Evolutionary conservation across 2,329 filamentous ascomycete genomes (phyloP).

Genomic region (Acarospora socialis): DNA sequence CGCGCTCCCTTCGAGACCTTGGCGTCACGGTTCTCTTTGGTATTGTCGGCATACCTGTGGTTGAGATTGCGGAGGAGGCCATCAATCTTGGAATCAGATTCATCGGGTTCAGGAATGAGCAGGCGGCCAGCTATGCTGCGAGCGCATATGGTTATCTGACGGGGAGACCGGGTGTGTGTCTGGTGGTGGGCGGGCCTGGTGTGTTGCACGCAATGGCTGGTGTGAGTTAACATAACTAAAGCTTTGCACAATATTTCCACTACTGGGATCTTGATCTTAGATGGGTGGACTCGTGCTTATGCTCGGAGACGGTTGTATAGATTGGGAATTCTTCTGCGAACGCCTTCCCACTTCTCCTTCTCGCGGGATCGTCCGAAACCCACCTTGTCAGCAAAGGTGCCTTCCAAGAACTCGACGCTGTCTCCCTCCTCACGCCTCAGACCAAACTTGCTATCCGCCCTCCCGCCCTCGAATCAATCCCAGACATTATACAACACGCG

Average conservation of each 20-base stretch:
- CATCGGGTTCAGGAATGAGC: conserved; percentile 45
- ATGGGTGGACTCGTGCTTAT: not conserved
- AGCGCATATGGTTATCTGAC: conserved; percentile 45
- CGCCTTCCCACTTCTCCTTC: conserved; percentile 39
- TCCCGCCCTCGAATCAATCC: conserved; percentile 31
- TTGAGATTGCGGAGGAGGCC: conserved; percentile 43
- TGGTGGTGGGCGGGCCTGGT: conserved; percentile 45
- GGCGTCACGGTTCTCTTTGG: conserved; percentile 39
- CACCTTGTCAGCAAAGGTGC: conserved; percentile 37
- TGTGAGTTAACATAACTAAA: conserved; percentile 24
- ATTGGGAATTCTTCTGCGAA: conserved; percentile 40
- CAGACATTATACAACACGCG: conserved; percentile 34
- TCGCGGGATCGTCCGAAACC: conserved; percentile 40
- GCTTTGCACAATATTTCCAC: conserved; percentile 7
- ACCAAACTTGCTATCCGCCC: conserved; percentile 38
- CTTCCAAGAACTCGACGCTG: conserved; percentile 44
- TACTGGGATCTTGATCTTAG: conserved; percentile 5
- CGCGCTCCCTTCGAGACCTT: conserved; percentile 33
- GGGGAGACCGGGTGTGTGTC: conserved; percentile 40
- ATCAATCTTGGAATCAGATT: conserved; percentile 43
- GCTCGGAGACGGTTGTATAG: conserved; percentile 11
- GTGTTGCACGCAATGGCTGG: conserved; percentile 45
- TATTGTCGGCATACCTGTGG: conserved; percentile 40
- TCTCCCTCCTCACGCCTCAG: conserved; percentile 38
- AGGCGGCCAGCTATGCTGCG: conserved; percentile 44